Base-by-base conservation (phyloP, 2,329 filamentous ascomycete species). In the Sporothrix variecibatus region DNA sequence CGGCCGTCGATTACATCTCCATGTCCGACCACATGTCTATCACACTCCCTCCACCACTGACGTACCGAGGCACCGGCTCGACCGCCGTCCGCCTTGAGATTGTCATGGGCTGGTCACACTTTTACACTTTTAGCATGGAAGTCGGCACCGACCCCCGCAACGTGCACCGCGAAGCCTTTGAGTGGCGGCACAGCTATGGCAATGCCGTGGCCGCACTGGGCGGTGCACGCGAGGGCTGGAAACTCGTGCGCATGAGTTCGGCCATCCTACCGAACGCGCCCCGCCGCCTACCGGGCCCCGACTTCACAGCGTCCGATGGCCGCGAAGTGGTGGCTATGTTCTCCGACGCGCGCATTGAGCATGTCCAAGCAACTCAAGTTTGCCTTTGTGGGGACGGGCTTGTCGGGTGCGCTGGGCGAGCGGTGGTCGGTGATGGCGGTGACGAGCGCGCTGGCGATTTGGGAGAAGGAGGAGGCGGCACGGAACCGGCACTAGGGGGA, bases 371-470 rank as follows among this genome's bases (percentile, higher is more conserved):
- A 77, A n/a, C 76, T 81, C 43, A 80, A 79, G 73, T 86, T 86
- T 75, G 75, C 77, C 20, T 86, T 85, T 76, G 73, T 83, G 6
- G 84, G 84, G 7, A 81, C 79, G 0, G 85, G 84, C 1, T 78
- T 78, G 12, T 79, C 79, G 8, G 84, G 84, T 0, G 76, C 79
- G 23, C 78, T 86, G 15, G 85, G 84, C 15, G 81, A 83, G 74
- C 78, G 82, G 26, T 86, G 83, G 82, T 81, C 82, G 0, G 76
- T 85, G 20, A 85, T 85, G 83, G 82, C 84, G 0, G 83, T 84
- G 9, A 78, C 80, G 6, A 82, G 83, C 68, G 82, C 79, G 40
- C 75, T 84, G 71, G 78, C 78, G 17, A 80, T 82, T 20, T 84
- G 77, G 76, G 78, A 76, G 53, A 76, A 74, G 73, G 77, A 78